Evolutionary conservation across 495 filamentous ascomycete genomes (phyloP), one percentile per base, ranked within the genome.

Genomic region (Penicillium daleae): DNA sequence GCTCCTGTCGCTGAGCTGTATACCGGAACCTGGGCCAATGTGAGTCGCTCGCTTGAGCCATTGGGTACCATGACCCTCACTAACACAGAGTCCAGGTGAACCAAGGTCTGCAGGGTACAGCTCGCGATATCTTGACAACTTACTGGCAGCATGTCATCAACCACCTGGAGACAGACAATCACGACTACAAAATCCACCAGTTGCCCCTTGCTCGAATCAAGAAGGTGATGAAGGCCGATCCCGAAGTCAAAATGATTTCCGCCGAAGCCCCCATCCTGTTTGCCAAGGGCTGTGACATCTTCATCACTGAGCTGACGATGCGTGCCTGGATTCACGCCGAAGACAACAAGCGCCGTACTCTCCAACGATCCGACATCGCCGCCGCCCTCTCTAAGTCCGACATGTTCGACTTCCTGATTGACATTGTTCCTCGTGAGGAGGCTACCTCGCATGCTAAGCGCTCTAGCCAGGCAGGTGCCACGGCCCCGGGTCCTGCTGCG

Each of bases 391-490:
- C 92, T 59, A 98, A 98, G 78, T 96, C 92, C 37, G 95, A 99
- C 76, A 98, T 99, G 95, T 99, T 99, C 77, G 95, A 99, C 80
- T 99, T 99, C 78, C 83, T 99, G 57, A 99, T 99, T 74, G 95
- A 99, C 76, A 99, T 99, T 61, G 95, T 99, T 8, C 95, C 95
- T 6, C 87, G 95, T 39, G 95, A 99, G 74, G 95, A 99, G 70
- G 93, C 95, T 21, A 83, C 88, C 52, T 83, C 87, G 62, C 92
- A 97, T 75, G 83, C 89, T 37, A 97, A 97, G 80, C 84, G 92
- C 59, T 82, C 83, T 8, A 87, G 82, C 40, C 87, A 87, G 67
- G 80, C 86, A 56, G 80, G 80, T 49, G 86, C 80, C 55, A 73
- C 82, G 40, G 77, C 83, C 21, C 76, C 84, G 6, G 76, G 76